Evolutionary conservation across 1,284 basidiomycete genomes (phyloP).

Genomic region (Grifola frondosa): DNA sequence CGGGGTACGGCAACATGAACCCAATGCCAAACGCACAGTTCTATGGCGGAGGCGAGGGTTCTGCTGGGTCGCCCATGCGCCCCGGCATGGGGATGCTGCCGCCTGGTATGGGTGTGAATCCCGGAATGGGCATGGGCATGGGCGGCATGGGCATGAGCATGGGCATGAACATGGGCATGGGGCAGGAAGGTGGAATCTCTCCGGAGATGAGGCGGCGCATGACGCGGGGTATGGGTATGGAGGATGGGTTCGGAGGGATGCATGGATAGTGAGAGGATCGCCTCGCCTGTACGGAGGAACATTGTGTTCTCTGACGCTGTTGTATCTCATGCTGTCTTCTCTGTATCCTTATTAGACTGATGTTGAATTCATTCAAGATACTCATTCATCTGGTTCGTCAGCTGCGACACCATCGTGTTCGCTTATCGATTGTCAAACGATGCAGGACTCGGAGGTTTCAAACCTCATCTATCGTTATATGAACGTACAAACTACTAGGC

Average conservation of each 20-base stretch:
- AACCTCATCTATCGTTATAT: conserved; percentile 1
- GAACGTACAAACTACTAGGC: neutral
- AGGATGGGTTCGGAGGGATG: conserved; percentile 24
- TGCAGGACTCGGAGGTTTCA: too few species aligned
- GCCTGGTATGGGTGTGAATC: conserved; percentile 24
- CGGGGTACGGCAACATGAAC: conserved; percentile 22
- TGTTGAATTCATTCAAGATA: too few species aligned
- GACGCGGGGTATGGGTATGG: conserved; percentile 25
- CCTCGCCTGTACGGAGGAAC: too few species aligned
- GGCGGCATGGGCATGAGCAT: conserved; percentile 26
- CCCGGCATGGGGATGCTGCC: conserved; percentile 11
- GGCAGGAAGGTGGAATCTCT: conserved; percentile 17
- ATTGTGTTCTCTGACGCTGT: too few species aligned
- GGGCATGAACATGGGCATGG: conserved; percentile 24
- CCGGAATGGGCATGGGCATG: conserved; percentile 31
- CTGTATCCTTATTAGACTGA: too few species aligned
- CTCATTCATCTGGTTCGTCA: too few species aligned
- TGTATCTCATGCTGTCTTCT: too few species aligned
- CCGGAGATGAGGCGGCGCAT: conserved; percentile 25
- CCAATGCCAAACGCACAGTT: conserved; percentile 28
- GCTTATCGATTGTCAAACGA: too few species aligned
- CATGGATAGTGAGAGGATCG: too few species aligned
- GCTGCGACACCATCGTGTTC: too few species aligned
- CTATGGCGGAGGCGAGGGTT: conserved; percentile 26
- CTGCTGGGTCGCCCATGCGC: conserved; percentile 32